Evolutionary conservation across 192 early-diverging fungal species (phyloP), one percentile per base, ranked within the genome.

Genomic region (Paraglomus occultum): DNA sequence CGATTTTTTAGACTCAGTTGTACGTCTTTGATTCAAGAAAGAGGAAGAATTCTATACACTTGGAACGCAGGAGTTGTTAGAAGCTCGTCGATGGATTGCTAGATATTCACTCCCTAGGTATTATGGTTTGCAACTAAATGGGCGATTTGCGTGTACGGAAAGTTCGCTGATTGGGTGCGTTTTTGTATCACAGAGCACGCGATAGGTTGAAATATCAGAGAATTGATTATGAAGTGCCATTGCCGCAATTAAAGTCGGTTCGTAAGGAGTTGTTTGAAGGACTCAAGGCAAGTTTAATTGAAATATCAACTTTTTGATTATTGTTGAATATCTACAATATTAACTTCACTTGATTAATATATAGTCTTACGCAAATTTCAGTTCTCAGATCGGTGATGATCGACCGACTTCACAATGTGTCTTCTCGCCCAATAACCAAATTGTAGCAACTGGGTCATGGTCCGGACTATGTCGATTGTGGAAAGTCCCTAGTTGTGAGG

Each of bases 351-450:
- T 17, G 18, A 14, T 50, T 3, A 45, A 22, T 54, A 22, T 54
- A 14, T 76, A 84, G 81, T 54, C 67, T 14, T 93, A 89, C 67
- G 81, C 89, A 17, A 90, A 85, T 20, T 82, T 84, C 45, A 84
- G 84, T 20, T 93, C 94, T 7, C 95, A 98, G 73, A 84, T 95
- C 31, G 95, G 90, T 2, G 95, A 97, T 71, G 90, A 91, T 5
- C 85, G 95, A 47, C 95, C 95, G 15, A 77, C 95, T 15, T 78
- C 90, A 15, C 89, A 85, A 69, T 87, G 85, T 64, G 58, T 80
- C 0, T 96, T 99, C 74, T 82, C 94, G 10, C 93, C 92, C 6
- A 89, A 96, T 75, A 90, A 91, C 1, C 75, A 84, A 18, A 61
- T 83, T 11, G 67, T 99, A 40, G 88, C 89, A 8, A 96, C 92